A percentile compares a stretch with the other conserved stretches of the same genome.
Evolutionary conservation across 306 rosid species (phyloP).

Genomic region (Malus sieversii): DNA sequence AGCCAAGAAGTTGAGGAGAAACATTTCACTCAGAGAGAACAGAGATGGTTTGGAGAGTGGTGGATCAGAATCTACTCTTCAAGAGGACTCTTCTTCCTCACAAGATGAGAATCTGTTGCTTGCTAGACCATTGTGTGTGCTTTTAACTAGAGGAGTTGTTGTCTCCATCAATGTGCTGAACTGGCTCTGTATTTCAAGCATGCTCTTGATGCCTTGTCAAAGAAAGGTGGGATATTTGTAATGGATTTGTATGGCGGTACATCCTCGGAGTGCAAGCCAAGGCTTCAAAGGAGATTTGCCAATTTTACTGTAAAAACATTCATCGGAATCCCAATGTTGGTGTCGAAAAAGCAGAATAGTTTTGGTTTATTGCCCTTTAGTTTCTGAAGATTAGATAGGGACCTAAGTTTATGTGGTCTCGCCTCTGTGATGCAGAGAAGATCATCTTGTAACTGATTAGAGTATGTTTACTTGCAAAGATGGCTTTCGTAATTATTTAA

Average conservation of each 20-base stretch:
- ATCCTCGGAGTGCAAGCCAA: slow-evolving; percentile 72
- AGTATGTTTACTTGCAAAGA: not conserved
- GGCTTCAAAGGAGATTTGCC: slow-evolving; percentile 76
- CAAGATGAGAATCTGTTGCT: slow-evolving; percentile 28
- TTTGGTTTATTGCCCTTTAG: not conserved
- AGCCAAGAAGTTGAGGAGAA: slow-evolving; percentile 41
- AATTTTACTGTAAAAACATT: slow-evolving; percentile 64
- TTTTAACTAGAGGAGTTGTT: slow-evolving; percentile 91
- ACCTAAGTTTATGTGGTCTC: not conserved
- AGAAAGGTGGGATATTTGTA: slow-evolving; percentile 76
- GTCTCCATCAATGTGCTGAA: slow-evolving; percentile 79
- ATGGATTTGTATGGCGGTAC: slow-evolving; percentile 96
- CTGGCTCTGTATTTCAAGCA: slow-evolving; percentile 78
- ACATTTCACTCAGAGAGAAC: slow-evolving; percentile 37
- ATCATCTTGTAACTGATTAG: not conserved
- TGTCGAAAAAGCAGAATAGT: not conserved
- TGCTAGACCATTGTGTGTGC: slow-evolving; percentile 82
- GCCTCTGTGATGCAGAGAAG: not conserved
- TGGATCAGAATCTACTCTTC: slow-evolving; percentile 28
- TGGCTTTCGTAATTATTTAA: slow-evolving; percentile 1
- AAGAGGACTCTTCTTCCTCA: slow-evolving; percentile 28
- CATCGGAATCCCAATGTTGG: not conserved
- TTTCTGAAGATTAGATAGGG: not conserved
- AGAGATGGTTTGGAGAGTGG: slow-evolving; percentile 13
- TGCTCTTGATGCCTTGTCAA: slow-evolving; percentile 52